Percentiles rank a stretch among this genome's conserved stretches.
phyloP scores from a whole-genome alignment of 345 rosid genomes.

The Salix purpurea region DNA sequence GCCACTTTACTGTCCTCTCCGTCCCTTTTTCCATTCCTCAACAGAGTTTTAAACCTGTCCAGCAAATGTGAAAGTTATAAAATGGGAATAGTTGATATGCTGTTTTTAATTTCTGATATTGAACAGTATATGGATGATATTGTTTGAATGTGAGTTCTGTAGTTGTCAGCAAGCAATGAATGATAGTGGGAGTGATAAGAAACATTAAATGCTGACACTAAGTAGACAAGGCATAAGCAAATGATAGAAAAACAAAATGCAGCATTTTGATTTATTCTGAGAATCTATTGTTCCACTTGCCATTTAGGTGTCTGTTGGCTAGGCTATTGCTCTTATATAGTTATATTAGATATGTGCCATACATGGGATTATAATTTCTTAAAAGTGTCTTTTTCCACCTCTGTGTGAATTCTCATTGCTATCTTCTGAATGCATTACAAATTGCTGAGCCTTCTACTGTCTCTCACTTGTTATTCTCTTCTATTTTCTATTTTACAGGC shows the following conservation, averaged over 20 bases:
- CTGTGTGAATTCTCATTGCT: neutral
- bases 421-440: neutral
- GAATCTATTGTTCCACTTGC: neutral
- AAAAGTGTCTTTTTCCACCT: constrained; percentile 1
- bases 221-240: too few species aligned
- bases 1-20: neutral
- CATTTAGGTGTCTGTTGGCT: neutral
- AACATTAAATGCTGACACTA: neutral
- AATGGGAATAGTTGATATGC: neutral
- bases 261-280: neutral
- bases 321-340: neutral
- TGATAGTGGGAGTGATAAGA: neutral
- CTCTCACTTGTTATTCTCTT: constrained; percentile 17
- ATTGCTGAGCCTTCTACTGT: neutral
- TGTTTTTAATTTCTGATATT: neutral
- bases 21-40: neutral
- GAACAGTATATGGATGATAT: neutral
- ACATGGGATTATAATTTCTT: neutral
- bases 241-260: neutral
- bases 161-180: neutral
- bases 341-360: neutral
- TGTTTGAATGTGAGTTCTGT: neutral
- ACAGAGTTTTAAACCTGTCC: neutral
- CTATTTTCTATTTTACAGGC: constrained; percentile 45
- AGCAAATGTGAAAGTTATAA: neutral